A percentile compares a stretch with the other conserved stretches of the same genome.
Conservation (phyloP, 768 basidiomycete species). For the Trametes maxima region DNA sequence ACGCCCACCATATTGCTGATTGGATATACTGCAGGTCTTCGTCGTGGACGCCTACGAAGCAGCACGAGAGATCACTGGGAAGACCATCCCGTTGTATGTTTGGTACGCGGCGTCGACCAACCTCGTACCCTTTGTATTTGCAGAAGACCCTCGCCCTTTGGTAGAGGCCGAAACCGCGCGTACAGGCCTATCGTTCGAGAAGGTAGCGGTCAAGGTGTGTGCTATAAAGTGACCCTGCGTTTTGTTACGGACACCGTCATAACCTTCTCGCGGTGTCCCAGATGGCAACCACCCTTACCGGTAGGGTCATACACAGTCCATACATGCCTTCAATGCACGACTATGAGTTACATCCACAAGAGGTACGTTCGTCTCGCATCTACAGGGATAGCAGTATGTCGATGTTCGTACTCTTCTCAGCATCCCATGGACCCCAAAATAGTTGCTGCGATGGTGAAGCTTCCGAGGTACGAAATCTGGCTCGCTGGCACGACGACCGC, state of each 20-base stretch:
- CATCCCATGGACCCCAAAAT: background rate
- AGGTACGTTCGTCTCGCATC: background rate
- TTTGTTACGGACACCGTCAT: background rate
- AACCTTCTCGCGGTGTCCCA: background rate
- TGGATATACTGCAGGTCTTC: background rate
- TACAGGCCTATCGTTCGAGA: background rate
- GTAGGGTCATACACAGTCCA: background rate
- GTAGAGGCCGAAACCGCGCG: background rate
- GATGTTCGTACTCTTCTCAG: background rate
- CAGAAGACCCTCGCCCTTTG: background rate
- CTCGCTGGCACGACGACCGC: background rate
- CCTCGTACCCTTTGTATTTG: background rate
- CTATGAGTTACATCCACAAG: slow-evolving; percentile 3
- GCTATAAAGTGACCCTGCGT: background rate
- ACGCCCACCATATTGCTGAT: background rate
- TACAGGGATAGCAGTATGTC: background rate
- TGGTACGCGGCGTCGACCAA: background rate
- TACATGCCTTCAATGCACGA: background rate
- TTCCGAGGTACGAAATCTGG: background rate
- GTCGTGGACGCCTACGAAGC: background rate
- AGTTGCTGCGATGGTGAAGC: background rate
- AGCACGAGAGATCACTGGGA: background rate
- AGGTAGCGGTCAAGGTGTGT: background rate
- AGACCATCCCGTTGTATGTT: background rate
- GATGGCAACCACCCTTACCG: background rate